These are phyloP conservation scores for Trichoderma sp. DNA, from an alignment of 2,329 filamentous ascomycete species.

Conservation along the genomic window DNA sequence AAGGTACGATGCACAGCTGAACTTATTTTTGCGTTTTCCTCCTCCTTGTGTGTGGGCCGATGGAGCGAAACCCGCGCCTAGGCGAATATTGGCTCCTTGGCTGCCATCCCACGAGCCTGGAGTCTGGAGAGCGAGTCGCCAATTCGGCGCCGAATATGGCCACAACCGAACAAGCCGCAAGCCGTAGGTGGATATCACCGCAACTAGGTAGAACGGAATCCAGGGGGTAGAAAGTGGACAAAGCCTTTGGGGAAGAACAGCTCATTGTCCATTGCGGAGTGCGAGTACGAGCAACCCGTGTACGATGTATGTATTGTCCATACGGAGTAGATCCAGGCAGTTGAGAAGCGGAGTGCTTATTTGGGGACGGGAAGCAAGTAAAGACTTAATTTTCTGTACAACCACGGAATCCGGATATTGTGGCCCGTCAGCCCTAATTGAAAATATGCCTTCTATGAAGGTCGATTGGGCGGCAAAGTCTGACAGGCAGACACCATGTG, in stretches of 20 bases:
- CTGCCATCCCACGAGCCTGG: conserved; percentile 8
- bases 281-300: not conserved
- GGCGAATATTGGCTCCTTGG: not conserved
- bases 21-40: not conserved
- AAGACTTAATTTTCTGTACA: not conserved
- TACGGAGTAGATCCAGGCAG: not conserved
- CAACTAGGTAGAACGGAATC: not conserved
- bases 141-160: conserved; percentile 10
- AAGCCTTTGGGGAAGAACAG: not conserved
- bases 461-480: not conserved
- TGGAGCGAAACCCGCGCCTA: not conserved
- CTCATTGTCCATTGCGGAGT: not conserved
- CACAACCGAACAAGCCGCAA: conserved; percentile 9
- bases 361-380: not conserved
- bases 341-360: not conserved
- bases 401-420: not conserved
- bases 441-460: not conserved
- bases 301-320: not conserved
- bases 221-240: not conserved
- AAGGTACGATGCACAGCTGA: not conserved
- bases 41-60: not conserved
- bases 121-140: conserved; percentile 18
- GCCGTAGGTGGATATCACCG: conserved; percentile 5
- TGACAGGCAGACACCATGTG: conserved; percentile 1
- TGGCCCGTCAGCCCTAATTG: conserved; percentile 15